These are phyloP conservation scores for Styphnolobium japonicum DNA, from an alignment of 306 rosid species.

Conservation along the genomic window DNA sequence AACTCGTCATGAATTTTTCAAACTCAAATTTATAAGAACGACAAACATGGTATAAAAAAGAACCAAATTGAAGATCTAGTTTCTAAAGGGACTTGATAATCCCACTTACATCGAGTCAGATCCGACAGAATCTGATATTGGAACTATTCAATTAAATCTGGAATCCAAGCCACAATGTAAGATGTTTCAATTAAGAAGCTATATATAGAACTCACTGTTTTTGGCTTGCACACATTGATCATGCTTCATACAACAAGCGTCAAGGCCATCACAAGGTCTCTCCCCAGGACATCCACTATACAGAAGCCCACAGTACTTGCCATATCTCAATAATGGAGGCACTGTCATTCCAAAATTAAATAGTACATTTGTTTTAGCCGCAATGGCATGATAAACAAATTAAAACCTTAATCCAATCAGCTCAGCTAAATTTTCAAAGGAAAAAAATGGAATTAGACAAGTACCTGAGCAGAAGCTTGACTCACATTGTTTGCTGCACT, in stretches of 20 bases:
- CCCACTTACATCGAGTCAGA: not conserved
- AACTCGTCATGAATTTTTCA: not conserved
- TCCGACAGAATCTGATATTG: not conserved
- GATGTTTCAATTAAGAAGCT: not conserved
- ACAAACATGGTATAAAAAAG: not conserved
- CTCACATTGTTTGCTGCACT: slow-evolving; percentile 83
- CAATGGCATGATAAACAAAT: not conserved
- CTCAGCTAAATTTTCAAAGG: not conserved
- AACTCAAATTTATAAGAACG: not conserved
- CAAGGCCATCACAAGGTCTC: slow-evolving; percentile 94
- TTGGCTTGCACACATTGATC: slow-evolving; percentile 72
- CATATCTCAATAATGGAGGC: slow-evolving; percentile 88
- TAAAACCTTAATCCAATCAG: not conserved
- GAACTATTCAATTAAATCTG: not conserved
- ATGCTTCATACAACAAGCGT: slow-evolving; percentile 89
- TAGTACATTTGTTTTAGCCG: not conserved
- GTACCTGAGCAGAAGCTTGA: slow-evolving; percentile 91
- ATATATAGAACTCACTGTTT: slow-evolving; percentile 53
- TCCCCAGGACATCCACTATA: slow-evolving; percentile 96
- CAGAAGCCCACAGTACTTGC: slow-evolving; percentile 86
- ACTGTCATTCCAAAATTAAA: slow-evolving; percentile 35
- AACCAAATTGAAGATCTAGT: not conserved
- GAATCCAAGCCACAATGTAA: not conserved
- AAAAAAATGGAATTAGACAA: not conserved
- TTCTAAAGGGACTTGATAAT: not conserved